Evolutionary conservation across 192 early-diverging fungal genomes (phyloP), one percentile per base, ranked within the genome.

Genomic region (Rhizoclosmatium globosum): DNA sequence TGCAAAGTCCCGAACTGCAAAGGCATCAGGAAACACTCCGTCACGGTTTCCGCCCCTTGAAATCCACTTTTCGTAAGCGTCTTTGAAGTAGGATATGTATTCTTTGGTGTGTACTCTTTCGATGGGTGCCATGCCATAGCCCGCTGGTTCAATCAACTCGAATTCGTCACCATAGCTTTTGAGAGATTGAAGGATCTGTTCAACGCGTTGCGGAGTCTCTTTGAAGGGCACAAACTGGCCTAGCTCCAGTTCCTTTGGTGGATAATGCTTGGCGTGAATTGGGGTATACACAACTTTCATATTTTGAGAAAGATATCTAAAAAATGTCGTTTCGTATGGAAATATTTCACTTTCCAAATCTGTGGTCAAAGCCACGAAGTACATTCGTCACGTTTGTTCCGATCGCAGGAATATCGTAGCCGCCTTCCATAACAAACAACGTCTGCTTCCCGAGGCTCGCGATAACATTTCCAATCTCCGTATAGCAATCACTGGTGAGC

Each of bases 41-140:
- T 89, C 85, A 13, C 85, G 86, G 66, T 88, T 84, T 19, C 91
- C 88, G n/a, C 87, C 88, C 48, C 15, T 15, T 71, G 17, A 15
- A 48, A n/a, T 19, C 15, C 2, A 53, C 41, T 90, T 86, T n/a
- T 86, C 70, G 73, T 90, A 91, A 3, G 91, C 88, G 3, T 77
- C 85, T 66, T 88, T 66, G 60, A 93, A 80, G 67, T 91, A 93
- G 1, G 87, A 79, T 3, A 91, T 23, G 72, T 91, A 92, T 31
- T 90, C 91, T 21, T 81, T 42, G 13, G 85, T 74, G 73, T 93
- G 92, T 13, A 93, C 85, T 3, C 79, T 74, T 42, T 84, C 47
- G 57, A 93, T 91, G 1, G 90, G 87, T 7, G 71, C 89, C 13
- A 88, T 38, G 11, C 89, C 89, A 81, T 86, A 85, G 73, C 92